phyloP scores from a whole-genome alignment of 306 rosid species.

The Prunus campanulata region DNA sequence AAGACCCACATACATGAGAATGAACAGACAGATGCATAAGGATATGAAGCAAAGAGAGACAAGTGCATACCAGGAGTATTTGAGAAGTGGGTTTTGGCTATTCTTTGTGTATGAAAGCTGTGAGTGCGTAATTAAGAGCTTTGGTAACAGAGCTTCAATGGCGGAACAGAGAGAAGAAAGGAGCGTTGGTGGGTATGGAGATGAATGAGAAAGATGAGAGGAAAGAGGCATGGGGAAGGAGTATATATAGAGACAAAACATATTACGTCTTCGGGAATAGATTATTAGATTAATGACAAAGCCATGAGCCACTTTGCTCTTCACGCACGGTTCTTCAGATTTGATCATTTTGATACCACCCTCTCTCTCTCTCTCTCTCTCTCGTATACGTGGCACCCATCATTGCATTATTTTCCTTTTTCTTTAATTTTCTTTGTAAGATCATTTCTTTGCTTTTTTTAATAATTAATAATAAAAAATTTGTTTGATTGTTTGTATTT shows the following conservation, averaged over 20 bases:
- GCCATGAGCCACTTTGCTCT: constrained; percentile 5
- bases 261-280: background rate
- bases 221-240: background rate
- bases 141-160: constrained; percentile 24
- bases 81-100: background rate
- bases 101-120: background rate
- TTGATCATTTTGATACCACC: background rate
- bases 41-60: background rate
- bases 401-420: background rate
- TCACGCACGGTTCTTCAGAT: constrained; percentile 1
- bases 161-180: background rate
- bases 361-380: background rate
- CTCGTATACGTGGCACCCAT: constrained; percentile 3
- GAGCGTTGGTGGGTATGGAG: background rate
- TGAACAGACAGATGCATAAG: too few relatives aligned
- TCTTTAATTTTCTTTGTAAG: background rate
- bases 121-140: constrained; percentile 2
- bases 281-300: background rate
- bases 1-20: background rate
- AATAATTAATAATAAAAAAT: too few relatives aligned
- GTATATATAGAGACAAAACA: constrained; percentile 21
- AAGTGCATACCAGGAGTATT: constrained; percentile 22
- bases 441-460: background rate
- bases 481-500: too few relatives aligned
- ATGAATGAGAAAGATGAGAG: background rate